phyloP scores from a whole-genome alignment of 2,329 filamentous ascomycete species.

The Rhynchosporium secalis region DNA sequence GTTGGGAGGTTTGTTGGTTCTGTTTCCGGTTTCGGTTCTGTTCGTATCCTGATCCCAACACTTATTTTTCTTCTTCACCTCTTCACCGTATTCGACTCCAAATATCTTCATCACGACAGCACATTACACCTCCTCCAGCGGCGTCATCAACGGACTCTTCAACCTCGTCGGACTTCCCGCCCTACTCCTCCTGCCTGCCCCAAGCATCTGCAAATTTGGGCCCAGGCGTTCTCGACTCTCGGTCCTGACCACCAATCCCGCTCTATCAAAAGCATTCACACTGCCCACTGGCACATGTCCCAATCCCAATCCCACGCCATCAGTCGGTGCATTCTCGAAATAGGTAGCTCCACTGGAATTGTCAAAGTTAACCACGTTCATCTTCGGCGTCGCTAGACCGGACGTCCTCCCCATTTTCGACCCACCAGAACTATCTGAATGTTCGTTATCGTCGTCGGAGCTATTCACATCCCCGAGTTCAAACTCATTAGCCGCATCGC shows the following conservation, averaged over 20 bases:
- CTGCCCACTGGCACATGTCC: conserved; percentile 21
- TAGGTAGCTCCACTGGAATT: conserved; percentile 23
- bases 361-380: conserved; percentile 55
- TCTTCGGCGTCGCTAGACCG: conserved; percentile 67
- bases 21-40: not conserved
- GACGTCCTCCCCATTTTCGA: conserved; percentile 60
- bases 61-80: not conserved
- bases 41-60: not conserved
- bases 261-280: conserved; percentile 56
- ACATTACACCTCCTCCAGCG: conserved; percentile 44
- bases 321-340: conserved; percentile 31
- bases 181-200: conserved; percentile 52
- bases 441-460: conserved; percentile 55
- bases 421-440: conserved; percentile 61
- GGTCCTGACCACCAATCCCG: conserved; percentile 75
- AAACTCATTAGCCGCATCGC: conserved; percentile 66
- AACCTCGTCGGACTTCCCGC: conserved; percentile 49
- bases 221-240: conserved; percentile 81
- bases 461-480: conserved; percentile 71
- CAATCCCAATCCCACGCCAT: conserved; percentile 33
- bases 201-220: conserved; percentile 53
- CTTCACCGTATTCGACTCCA: not conserved
- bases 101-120: not conserved
- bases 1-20: not conserved
- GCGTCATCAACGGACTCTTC: conserved; percentile 58